Percentiles rank a stretch among this genome's conserved stretches.
Evolutionary conservation across 2,329 filamentous ascomycete genomes (phyloP).

Genomic region (Monilinia aucupariae): DNA sequence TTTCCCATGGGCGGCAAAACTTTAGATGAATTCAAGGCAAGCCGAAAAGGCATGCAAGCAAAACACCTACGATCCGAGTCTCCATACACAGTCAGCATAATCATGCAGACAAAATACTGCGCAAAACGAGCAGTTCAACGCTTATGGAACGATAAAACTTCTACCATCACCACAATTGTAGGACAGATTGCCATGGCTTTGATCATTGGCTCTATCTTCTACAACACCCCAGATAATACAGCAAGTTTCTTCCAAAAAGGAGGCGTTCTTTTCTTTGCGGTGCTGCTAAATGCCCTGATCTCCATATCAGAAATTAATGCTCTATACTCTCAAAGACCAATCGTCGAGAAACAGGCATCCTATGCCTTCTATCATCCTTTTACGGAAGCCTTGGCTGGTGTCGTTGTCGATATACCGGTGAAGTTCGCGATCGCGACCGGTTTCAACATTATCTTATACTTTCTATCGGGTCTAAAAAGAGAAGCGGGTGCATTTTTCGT

Average conservation of each 20-base stretch:
- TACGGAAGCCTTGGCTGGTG: constrained; percentile 79
- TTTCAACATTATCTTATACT: constrained; percentile 81
- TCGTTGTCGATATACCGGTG: constrained; percentile 80
- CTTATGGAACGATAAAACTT: constrained; percentile 66
- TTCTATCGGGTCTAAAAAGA: constrained; percentile 66
- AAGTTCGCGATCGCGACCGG: constrained; percentile 67
- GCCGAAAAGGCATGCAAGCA: constrained; percentile 38
- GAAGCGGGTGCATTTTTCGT: constrained; percentile 78
- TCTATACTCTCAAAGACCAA: constrained; percentile 79
- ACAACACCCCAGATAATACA: constrained; percentile 49
- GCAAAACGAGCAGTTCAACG: constrained; percentile 75
- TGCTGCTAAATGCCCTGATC: constrained; percentile 62
- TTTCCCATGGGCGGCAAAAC: constrained; percentile 36
- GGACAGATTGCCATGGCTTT: constrained; percentile 48
- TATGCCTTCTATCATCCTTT: constrained; percentile 91
- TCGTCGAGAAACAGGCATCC: constrained; percentile 82
- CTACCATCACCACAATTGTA: constrained; percentile 50
- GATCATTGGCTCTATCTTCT: constrained; percentile 61
- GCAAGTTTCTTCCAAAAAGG: constrained; percentile 57
- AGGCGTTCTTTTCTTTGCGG: constrained; percentile 62
- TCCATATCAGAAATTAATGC: constrained; percentile 60
- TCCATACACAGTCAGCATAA: constrained; percentile 75
- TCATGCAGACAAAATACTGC: constrained; percentile 72
- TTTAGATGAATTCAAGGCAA: constrained; percentile 38
- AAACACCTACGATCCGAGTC: constrained; percentile 60